These are phyloP conservation scores for Leucosporidium yakuticum DNA, from an alignment of 768 basidiomycete species.

Conservation along the genomic window DNA sequence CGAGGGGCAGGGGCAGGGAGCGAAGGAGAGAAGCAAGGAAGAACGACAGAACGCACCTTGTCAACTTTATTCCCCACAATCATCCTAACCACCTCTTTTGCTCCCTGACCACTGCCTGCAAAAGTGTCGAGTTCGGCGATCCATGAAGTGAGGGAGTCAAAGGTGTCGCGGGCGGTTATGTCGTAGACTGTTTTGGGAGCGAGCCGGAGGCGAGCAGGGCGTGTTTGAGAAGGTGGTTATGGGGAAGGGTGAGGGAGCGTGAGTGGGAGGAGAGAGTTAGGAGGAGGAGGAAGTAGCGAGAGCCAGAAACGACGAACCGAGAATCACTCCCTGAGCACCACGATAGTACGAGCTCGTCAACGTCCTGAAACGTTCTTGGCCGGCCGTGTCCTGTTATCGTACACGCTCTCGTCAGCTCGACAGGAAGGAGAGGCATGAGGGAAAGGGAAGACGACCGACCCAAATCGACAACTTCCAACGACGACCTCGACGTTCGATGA, in stretches of 20 bases:
- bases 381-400: slow-evolving; percentile 64
- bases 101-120: slow-evolving; percentile 48
- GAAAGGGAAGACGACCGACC: slow-evolving; percentile 54
- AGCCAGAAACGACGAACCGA: slow-evolving; percentile 45
- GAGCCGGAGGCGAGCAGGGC: too few relatives aligned
- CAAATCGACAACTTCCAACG: slow-evolving; percentile 82
- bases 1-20: neutral
- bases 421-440: too few relatives aligned
- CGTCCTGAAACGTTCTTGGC: slow-evolving; percentile 86
- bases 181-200: slow-evolving; percentile 71
- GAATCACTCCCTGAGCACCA: slow-evolving; percentile 48
- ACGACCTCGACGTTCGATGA: slow-evolving; percentile 42
- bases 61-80: slow-evolving; percentile 87
- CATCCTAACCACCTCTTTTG: slow-evolving; percentile 79
- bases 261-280: neutral
- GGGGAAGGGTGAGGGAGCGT: neutral
- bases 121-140: slow-evolving; percentile 85
- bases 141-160: slow-evolving; percentile 82
- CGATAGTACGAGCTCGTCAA: slow-evolving; percentile 94
- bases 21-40: too few relatives aligned
- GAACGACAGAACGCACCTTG: slow-evolving; percentile 56
- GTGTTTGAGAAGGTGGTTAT: neutral
- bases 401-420: neutral
- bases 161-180: slow-evolving; percentile 83
- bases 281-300: too few relatives aligned